Percentiles rank a stretch among this genome's conserved stretches.
Conservation (phyloP, 2,329 filamentous ascomycete genomes). For the Penicillium sp. region DNA sequence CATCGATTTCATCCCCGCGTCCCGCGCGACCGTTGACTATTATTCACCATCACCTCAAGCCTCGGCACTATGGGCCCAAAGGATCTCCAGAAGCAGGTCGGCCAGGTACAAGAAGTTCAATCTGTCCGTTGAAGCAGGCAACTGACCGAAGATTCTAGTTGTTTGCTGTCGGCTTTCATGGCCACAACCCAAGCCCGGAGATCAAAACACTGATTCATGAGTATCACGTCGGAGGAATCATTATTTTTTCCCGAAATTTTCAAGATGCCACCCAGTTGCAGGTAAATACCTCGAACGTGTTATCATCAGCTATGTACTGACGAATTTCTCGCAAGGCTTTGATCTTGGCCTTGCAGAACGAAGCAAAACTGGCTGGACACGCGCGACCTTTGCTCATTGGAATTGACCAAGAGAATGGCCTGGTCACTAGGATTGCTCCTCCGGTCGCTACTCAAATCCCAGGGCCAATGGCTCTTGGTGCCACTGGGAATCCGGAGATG, state of each 20-base stretch:
- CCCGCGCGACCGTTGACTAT: constrained; percentile 2
- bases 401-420: constrained; percentile 49
- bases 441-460: constrained; percentile 44
- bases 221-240: constrained; percentile 43
- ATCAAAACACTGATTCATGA: constrained; percentile 46
- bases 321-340: constrained; percentile 22
- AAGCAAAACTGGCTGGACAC: constrained; percentile 42
- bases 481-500: constrained; percentile 38
- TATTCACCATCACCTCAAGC: not conserved
- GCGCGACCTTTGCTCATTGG: constrained; percentile 45
- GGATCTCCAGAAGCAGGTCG: constrained; percentile 33
- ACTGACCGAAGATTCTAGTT: constrained; percentile 31
- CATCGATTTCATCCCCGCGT: constrained; percentile 2
- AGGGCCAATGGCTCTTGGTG: constrained; percentile 48
- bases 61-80: constrained; percentile 18
- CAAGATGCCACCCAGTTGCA: constrained; percentile 40
- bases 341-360: constrained; percentile 39
- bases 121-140: not conserved
- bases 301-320: not conserved
- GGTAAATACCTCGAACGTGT: constrained; percentile 11
- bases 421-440: constrained; percentile 45
- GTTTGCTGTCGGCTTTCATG: constrained; percentile 48
- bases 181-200: constrained; percentile 38
- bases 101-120: constrained; percentile 29
- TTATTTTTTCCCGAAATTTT: constrained; percentile 48